These are phyloP conservation scores for Aspergillus sp. DNA, from an alignment of 2,329 filamentous ascomycete species.

Conservation along the genomic window DNA sequence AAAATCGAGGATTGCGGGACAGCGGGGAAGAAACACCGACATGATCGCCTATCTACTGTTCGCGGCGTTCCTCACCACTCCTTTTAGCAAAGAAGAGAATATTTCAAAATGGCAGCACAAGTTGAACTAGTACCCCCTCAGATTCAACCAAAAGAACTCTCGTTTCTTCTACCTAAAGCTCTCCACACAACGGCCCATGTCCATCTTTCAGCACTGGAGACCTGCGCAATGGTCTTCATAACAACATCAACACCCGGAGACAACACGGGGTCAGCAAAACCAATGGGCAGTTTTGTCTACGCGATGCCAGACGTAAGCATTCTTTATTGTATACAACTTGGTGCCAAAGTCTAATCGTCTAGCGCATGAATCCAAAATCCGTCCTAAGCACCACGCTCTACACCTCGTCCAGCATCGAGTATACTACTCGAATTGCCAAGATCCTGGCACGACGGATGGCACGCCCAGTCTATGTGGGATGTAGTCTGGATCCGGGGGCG, in stretches of 20 bases:
- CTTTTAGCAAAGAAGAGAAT: background rate
- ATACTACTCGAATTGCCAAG: constrained; percentile 77
- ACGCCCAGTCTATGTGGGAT: constrained; percentile 82
- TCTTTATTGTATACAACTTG: constrained; percentile 2
- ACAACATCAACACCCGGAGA: constrained; percentile 47
- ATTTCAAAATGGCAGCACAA: constrained; percentile 10
- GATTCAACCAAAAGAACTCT: constrained; percentile 46
- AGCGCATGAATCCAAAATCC: constrained; percentile 41
- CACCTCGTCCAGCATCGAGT: constrained; percentile 66
- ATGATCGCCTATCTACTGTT: background rate
- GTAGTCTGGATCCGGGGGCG: constrained; percentile 70
- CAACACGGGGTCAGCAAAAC: constrained; percentile 33
- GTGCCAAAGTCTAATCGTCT: background rate
- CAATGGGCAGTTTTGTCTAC: constrained; percentile 87
- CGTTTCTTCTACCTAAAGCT: constrained; percentile 51
- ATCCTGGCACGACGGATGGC: constrained; percentile 66
- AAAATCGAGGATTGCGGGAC: background rate
- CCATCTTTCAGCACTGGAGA: constrained; percentile 50
- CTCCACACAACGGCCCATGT: constrained; percentile 53
- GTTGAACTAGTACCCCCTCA: constrained; percentile 8
- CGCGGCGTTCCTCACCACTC: background rate
- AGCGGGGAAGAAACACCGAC: constrained; percentile 7
- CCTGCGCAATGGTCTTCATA: constrained; percentile 51
- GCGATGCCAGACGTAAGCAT: constrained; percentile 74
- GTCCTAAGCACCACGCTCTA: constrained; percentile 73